A percentile compares a stretch with the other conserved stretches of the same genome.
Evolutionary conservation across 2,329 filamentous ascomycete genomes (phyloP).

Genomic region (Pyricularia sp.): DNA sequence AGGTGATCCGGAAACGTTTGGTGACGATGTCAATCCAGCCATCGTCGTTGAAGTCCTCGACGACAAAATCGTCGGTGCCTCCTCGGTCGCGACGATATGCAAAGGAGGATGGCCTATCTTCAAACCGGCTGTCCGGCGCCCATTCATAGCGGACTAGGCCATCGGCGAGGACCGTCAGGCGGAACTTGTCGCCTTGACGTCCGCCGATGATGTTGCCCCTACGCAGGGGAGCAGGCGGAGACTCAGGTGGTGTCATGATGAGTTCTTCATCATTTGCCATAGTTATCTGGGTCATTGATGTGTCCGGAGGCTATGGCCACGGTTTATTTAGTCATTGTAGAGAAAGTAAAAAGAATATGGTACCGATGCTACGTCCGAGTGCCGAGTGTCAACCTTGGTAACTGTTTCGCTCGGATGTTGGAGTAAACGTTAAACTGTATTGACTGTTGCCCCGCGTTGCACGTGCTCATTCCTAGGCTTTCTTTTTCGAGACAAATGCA

Average conservation of each 20-base stretch:
- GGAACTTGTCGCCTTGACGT: conserved; percentile 27
- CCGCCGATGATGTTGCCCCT: conserved; percentile 13
- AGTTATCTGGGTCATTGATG: neutral
- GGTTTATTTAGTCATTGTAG: neutral
- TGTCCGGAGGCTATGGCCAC: neutral
- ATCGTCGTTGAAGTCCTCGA: conserved; percentile 15
- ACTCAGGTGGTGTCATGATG: neutral
- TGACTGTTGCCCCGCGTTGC: neutral
- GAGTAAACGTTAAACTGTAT: neutral
- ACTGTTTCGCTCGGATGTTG: neutral
- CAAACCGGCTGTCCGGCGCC: conserved; percentile 44
- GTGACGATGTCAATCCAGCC: conserved; percentile 42
- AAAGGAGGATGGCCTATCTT: conserved; percentile 49
- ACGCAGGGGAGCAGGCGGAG: neutral
- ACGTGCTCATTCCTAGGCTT: neutral
- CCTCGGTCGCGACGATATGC: conserved; percentile 40
- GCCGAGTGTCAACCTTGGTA: neutral
- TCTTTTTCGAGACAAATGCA: neutral
- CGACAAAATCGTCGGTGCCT: conserved; percentile 29
- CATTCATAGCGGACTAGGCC: conserved; percentile 48
- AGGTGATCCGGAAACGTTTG: conserved; percentile 38
- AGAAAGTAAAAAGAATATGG: neutral
- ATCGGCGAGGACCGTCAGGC: conserved; percentile 46
- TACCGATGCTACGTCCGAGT: neutral
- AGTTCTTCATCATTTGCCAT: neutral